phyloP scores from a whole-genome alignment of 2,329 filamentous ascomycete genomes.

The Nigrospora sphaerica region DNA sequence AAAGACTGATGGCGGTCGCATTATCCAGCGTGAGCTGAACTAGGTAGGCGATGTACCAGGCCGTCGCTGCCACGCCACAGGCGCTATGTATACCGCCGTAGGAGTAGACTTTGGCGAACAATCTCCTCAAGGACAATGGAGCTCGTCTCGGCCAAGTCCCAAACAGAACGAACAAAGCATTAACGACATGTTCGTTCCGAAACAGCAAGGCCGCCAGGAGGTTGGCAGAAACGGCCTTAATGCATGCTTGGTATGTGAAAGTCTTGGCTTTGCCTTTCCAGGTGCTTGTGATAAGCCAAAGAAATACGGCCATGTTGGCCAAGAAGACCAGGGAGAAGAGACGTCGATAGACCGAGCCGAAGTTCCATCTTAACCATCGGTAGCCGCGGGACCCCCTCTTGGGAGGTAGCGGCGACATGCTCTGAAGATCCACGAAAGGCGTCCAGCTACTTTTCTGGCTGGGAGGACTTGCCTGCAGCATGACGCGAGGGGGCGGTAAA shows the following conservation, averaged over 20 bases:
- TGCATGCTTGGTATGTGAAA: slow-evolving; percentile 3
- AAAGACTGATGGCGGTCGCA: no score
- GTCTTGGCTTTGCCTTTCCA: slow-evolving; percentile 10
- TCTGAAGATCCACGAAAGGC: no score
- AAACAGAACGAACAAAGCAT: slow-evolving; percentile 33
- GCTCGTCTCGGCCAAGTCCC: slow-evolving; percentile 19
- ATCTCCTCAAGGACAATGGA: slow-evolving; percentile 34
- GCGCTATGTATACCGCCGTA: slow-evolving; percentile 46
- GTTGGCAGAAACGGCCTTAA: slow-evolving; percentile 19
- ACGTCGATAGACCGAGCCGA: slow-evolving; percentile 28
- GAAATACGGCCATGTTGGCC: slow-evolving; percentile 17
- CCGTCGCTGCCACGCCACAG: slow-evolving; percentile 36
- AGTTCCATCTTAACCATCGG: slow-evolving; percentile 21
- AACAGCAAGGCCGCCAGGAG: slow-evolving; percentile 33
- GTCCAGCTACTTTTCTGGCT: no score
- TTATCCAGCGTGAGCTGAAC: slow-evolving; percentile 16
- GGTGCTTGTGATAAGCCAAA: slow-evolving; percentile 16
- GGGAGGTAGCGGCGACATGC: slow-evolving; percentile 6
- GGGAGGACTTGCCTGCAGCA: no score
- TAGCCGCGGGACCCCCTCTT: slow-evolving; percentile 15
- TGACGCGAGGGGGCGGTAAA: no score
- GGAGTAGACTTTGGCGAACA: slow-evolving; percentile 43
- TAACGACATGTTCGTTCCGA: slow-evolving; percentile 40
- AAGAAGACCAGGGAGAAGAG: slow-evolving; percentile 33
- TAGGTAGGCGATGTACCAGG: slow-evolving; percentile 38